phyloP scores from a whole-genome alignment of 345 rosid species.

The Trapa incisa region DNA sequence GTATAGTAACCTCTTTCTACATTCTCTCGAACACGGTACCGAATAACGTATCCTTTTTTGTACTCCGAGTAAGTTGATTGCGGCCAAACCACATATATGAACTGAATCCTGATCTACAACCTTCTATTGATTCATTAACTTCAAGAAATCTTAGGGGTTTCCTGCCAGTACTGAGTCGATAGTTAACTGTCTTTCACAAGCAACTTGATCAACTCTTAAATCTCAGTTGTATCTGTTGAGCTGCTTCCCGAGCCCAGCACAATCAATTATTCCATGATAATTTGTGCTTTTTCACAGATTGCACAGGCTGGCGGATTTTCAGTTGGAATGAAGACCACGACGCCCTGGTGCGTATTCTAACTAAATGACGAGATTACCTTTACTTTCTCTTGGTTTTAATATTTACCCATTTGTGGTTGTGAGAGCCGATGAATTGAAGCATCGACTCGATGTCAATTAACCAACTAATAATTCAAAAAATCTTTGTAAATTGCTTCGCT shows the following conservation, averaged over 20 bases:
- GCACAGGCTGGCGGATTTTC: slow-evolving; percentile 50
- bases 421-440: background rate
- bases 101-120: no score
- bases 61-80: background rate
- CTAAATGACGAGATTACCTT: background rate
- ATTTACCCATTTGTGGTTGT: background rate
- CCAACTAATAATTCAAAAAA: background rate
- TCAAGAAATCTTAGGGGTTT: background rate
- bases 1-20: slow-evolving; percentile 12
- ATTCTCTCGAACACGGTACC: background rate
- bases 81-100: background rate
- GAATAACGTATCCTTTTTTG: background rate
- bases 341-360: slow-evolving; percentile 37
- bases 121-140: no score
- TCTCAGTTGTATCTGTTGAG: background rate
- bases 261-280: background rate
- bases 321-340: slow-evolving; percentile 39
- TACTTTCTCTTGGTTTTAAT: background rate
- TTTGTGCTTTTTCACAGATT: slow-evolving; percentile 28
- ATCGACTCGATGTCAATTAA: background rate
- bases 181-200: background rate
- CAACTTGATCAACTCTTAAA: background rate
- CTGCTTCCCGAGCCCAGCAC: background rate
- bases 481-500: background rate
- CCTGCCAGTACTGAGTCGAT: no score